Evolutionary conservation across 306 rosid genomes (phyloP).

Genomic region (Citrullus colocynthis): DNA sequence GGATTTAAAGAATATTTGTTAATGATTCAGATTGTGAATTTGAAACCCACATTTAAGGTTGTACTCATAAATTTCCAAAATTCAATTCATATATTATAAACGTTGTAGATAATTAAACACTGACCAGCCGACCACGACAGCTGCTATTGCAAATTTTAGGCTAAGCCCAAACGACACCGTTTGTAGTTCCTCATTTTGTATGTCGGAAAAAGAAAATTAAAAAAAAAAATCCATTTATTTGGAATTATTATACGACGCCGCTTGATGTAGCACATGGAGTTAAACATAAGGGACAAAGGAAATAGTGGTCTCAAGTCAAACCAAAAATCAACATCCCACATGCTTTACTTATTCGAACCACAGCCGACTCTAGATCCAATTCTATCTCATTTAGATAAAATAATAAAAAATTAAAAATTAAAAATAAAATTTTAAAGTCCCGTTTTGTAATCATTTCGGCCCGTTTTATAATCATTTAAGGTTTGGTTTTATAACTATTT

Average conservation of each 20-base stretch:
- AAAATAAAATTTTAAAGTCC: no score
- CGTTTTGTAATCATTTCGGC: no score
- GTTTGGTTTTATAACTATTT: no score
- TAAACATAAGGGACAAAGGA: background rate
- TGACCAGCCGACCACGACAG: background rate
- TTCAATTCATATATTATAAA: background rate
- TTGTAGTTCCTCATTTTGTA: background rate
- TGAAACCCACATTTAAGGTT: background rate
- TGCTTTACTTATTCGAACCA: background rate
- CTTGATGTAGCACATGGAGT: background rate
- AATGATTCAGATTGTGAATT: background rate
- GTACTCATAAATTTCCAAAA: background rate
- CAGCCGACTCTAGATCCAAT: no score
- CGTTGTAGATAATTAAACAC: background rate
- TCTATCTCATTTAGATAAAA: no score
- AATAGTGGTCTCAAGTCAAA: background rate
- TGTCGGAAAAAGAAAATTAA: background rate
- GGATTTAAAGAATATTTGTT: background rate
- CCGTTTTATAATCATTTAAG: no score
- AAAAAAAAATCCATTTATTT: background rate
- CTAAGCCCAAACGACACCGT: background rate
- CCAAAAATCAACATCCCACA: background rate
- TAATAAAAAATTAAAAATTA: no score
- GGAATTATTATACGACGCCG: background rate
- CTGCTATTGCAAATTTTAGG: background rate